Evolutionary conservation across 179 eudicot species (phyloP).

Genomic region (Beta macrorhiza): DNA sequence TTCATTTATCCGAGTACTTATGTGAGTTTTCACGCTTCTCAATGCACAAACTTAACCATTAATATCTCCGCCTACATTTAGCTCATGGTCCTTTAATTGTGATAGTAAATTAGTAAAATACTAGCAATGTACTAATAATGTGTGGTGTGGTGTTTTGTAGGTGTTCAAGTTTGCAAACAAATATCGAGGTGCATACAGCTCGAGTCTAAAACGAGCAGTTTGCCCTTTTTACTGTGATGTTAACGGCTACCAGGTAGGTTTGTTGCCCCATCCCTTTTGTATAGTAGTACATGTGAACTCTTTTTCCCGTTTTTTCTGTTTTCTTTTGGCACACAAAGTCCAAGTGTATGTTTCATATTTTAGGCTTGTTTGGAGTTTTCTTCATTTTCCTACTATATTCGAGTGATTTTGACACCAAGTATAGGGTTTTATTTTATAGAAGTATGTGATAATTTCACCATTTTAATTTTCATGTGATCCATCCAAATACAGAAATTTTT

Average conservation of each 20-base stretch:
- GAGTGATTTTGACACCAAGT: neutral
- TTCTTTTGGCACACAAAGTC: neutral
- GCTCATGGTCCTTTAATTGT: too few species aligned
- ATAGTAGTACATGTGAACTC: neutral
- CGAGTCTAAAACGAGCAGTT: conserved; percentile 53
- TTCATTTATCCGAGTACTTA: too few species aligned
- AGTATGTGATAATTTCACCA: too few species aligned
- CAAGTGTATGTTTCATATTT: neutral
- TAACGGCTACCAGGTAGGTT: conserved; percentile 78
- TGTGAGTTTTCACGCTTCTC: too few species aligned
- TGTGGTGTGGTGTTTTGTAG: conserved; percentile 28
- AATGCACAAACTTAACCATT: too few species aligned
- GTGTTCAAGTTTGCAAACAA: conserved; percentile 89
- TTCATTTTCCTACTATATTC: neutral
- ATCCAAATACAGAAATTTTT: neutral
- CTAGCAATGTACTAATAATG: neutral
- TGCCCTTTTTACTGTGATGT: conserved; percentile 93
- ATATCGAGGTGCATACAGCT: conserved; percentile 85
- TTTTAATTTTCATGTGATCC: too few species aligned
- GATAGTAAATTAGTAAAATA: neutral
- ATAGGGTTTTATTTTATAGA: too few species aligned
- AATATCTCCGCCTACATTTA: too few species aligned
- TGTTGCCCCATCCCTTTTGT: neutral
- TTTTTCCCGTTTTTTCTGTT: neutral
- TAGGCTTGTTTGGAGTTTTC: neutral